Base-by-base conservation (phyloP, 495 filamentous ascomycete genomes). In the Pyronema omphalodes region DNA sequence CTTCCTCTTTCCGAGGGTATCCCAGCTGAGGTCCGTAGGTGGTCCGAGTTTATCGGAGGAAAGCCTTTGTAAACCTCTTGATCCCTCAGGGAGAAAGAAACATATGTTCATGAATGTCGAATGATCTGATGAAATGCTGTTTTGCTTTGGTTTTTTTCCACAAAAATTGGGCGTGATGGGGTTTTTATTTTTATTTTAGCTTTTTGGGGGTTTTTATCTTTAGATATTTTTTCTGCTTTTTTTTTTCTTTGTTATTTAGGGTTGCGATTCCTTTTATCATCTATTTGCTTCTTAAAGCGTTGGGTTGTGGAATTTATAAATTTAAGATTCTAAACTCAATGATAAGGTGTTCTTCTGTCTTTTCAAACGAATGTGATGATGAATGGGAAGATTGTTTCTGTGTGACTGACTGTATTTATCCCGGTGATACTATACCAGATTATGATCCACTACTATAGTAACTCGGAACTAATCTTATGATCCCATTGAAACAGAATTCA, bases 31-130 rank as follows among this genome's bases (percentile, higher is more conserved):
- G 93, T 98, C 60, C 79, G 82, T 67, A 78, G 79, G 64, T 98
- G 91, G 91, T 88, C 84, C 60, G 81, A 94, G 53, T 98, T 94
- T 67, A 81, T 88, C 67, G 87, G 88, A 54, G 82, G 84, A 60
- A 93, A 91, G 75, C 81, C 82, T 51, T 72, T 94, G 76, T 94
- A 83, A 75, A 71, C 23, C 23, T 5, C 23, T 5, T 1, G 23
- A 5, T 5, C 23, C 23, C 23, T 29, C 23, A 29, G 23, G 23
- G 51, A n/a, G 12, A 17, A 17, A 45, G 7, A 23, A 19, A 9
- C 23, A 15, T n/a, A 9, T 3, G 44, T 14, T 15, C 7, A 50
- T 50, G 9, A 35, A 15, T 1, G 9, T n/a, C 9, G n/a, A 47
- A 14, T 9, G n/a, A 47, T 47, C 12, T 15, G 9, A 47, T 15